These are phyloP conservation scores for Aphanomyces euteiches DNA, from an alignment of 352 stramenopile genomes.

Conservation along the genomic window DNA sequence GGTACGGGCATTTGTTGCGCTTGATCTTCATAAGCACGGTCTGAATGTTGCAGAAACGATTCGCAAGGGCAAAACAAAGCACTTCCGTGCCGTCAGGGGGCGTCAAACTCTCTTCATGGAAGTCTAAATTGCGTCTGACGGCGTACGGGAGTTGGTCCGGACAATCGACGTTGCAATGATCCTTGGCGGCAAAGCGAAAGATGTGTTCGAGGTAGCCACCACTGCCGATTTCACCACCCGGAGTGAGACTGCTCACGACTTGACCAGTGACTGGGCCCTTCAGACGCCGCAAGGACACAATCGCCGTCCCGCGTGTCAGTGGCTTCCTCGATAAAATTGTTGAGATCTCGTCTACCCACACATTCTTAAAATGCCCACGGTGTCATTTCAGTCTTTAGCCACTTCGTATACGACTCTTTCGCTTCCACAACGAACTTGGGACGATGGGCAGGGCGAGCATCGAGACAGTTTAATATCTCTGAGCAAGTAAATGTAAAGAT, in stretches of 20 bases:
- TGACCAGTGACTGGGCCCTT: constrained; percentile 61
- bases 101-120: constrained; percentile 70
- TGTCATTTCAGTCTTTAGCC: too few species aligned
- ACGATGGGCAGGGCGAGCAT: too few species aligned
- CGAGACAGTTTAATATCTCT: too few species aligned
- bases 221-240: constrained; percentile 35
- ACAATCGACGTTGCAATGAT: constrained; percentile 86
- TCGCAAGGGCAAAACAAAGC: constrained; percentile 92
- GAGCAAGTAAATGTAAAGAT: too few species aligned
- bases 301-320: constrained; percentile 88
- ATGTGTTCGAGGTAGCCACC: constrained; percentile 91
- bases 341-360: too few species aligned
- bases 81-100: constrained; percentile 69
- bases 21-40: constrained; percentile 90
- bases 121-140: constrained; percentile 85
- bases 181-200: constrained; percentile 85
- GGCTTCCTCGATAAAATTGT: constrained; percentile 72
- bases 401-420: too few species aligned
- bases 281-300: constrained; percentile 88
- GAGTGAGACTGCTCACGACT: constrained; percentile 52
- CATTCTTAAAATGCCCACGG: too few species aligned
- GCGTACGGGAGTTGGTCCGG: constrained; percentile 80
- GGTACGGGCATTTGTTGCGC: constrained; percentile 85
- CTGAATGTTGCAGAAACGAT: constrained; percentile 98
- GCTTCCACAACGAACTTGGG: too few species aligned